Percentiles rank a stretch among this genome's conserved stretches.
Conservation (phyloP, 2,329 filamentous ascomycete genomes). For the Penicillium sp. region DNA sequence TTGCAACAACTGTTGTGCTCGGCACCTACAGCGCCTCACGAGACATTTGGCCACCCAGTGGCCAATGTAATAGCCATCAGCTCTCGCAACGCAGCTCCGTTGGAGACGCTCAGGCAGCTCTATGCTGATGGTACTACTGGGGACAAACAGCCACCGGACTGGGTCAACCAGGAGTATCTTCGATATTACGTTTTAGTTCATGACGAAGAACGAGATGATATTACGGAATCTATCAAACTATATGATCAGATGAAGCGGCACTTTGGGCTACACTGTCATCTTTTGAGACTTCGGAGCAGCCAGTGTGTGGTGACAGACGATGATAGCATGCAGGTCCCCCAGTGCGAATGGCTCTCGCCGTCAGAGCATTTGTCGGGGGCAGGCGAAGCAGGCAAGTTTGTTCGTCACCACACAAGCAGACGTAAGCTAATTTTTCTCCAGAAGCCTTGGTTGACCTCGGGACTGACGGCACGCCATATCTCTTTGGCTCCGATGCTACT, state of each 20-base stretch:
- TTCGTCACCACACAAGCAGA: neutral
- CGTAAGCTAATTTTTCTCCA: constrained; percentile 12
- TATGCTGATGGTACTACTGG: constrained; percentile 79
- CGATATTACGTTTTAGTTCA: constrained; percentile 95
- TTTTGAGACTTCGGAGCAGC: constrained; percentile 73
- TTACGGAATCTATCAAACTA: constrained; percentile 73
- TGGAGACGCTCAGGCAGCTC: constrained; percentile 74
- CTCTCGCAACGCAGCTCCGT: constrained; percentile 71
- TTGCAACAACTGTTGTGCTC: constrained; percentile 73
- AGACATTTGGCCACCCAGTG: constrained; percentile 90
- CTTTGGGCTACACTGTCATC: constrained; percentile 87
- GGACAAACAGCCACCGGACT: constrained; percentile 63
- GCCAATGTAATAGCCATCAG: constrained; percentile 92
- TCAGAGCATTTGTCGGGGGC: constrained; percentile 73
- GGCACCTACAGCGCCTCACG: constrained; percentile 68
- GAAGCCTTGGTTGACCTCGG: constrained; percentile 51
- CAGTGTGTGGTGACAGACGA: constrained; percentile 84
- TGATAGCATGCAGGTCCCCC: constrained; percentile 72
- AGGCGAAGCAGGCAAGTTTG: constrained; percentile 48
- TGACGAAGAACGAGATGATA: constrained; percentile 91
- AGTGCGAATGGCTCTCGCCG: constrained; percentile 81
- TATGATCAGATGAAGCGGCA: constrained; percentile 99
- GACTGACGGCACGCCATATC: constrained; percentile 59
- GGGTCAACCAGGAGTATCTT: constrained; percentile 85
- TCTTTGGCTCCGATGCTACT: constrained; percentile 85